These are phyloP conservation scores for Calonectria montana DNA, from an alignment of 2,329 filamentous ascomycete genomes.

Conservation along the genomic window DNA sequence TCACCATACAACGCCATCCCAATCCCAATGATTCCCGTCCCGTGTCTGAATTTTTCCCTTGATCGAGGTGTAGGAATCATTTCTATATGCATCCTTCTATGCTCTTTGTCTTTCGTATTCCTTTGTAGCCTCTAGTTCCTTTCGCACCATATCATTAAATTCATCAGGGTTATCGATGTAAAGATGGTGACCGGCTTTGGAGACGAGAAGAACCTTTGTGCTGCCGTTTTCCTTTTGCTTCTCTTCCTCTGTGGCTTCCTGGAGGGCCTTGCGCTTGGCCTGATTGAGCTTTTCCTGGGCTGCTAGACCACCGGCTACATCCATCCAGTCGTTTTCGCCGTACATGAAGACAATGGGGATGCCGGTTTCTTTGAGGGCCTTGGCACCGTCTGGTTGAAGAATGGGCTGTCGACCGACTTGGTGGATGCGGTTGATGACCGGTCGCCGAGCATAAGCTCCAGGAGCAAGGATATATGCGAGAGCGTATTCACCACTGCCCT, in stretches of 20 bases:
- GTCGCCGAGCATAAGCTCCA: conserved; percentile 89
- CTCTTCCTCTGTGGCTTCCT: conserved; percentile 74
- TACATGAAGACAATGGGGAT: conserved; percentile 94
- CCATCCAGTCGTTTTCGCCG: conserved; percentile 99
- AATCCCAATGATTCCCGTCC: conserved; percentile 10
- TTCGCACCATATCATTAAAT: conserved; percentile 65
- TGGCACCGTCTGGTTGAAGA: conserved; percentile 40
- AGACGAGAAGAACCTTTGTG: conserved; percentile 84
- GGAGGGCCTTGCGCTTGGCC: conserved; percentile 70
- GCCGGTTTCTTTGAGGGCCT: conserved; percentile 66
- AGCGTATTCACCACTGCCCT: conserved; percentile 93
- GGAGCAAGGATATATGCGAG: conserved; percentile 93
- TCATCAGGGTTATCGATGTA: conserved; percentile 70
- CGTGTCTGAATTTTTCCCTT: not conserved
- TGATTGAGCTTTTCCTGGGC: conserved; percentile 83
- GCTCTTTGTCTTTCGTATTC: conserved; percentile 42
- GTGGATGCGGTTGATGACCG: conserved; percentile 88
- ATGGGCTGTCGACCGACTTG: conserved; percentile 81
- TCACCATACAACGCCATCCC: conserved; percentile 34
- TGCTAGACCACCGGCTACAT: conserved; percentile 85
- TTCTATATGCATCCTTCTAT: conserved; percentile 20
- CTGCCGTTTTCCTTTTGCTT: conserved; percentile 79
- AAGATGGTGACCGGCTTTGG: conserved; percentile 68
- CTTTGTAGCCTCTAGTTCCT: conserved; percentile 65
- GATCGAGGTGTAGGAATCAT: not conserved